Evolutionary conservation across 108 stramenopile species (phyloP).

Genomic region (Heterococcus sp.): DNA sequence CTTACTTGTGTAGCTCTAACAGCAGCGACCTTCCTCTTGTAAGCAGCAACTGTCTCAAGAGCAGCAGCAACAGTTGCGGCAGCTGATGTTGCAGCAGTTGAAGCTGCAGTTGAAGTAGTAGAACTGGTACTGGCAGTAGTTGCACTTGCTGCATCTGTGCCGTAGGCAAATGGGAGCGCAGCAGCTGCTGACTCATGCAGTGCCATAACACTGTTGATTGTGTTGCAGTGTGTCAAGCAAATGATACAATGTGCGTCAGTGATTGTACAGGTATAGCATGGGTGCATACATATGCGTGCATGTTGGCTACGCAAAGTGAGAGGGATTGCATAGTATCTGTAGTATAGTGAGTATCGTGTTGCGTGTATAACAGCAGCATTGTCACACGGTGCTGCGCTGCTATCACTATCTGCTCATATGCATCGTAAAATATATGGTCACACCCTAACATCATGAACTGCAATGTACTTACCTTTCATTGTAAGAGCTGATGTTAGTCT

Average conservation of each 20-base stretch:
- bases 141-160: neutral
- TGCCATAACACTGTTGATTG: neutral
- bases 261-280: too few species aligned
- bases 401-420: neutral
- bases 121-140: neutral
- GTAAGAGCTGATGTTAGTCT: conserved; percentile 48
- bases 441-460: too few species aligned
- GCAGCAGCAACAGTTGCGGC: neutral
- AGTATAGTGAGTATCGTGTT: neutral
- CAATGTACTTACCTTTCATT: neutral
- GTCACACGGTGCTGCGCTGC: neutral
- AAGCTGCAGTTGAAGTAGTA: neutral
- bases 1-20: conserved; percentile 8
- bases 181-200: neutral
- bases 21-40: neutral
- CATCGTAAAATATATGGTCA: neutral
- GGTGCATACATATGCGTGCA: too few species aligned
- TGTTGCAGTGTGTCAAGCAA: too few species aligned
- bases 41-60: conserved; percentile 4
- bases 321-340: too few species aligned
- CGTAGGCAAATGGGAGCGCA: neutral
- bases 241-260: too few species aligned
- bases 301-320: too few species aligned
- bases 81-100: neutral
- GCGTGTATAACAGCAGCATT: neutral